Conservation (phyloP, 2,329 filamentous ascomycete genomes). For the Alternaria ethzedia region DNA sequence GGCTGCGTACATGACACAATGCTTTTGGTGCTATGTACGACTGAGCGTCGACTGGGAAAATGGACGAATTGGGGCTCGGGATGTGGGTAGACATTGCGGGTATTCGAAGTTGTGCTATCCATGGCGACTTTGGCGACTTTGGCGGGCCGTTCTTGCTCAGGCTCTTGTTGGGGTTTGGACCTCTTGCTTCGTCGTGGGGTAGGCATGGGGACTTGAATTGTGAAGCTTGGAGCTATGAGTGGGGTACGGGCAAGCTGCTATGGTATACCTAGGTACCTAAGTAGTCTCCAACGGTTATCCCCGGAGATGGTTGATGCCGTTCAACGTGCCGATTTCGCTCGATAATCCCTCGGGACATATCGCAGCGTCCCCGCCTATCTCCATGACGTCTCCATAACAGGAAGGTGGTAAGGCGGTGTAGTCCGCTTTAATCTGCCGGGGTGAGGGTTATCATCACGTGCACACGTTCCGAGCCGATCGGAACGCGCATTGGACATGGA, state of each 20-base stretch:
- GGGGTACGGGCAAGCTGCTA: constrained; percentile 6
- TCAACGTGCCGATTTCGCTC: constrained; percentile 32
- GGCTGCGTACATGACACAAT: constrained; percentile 92
- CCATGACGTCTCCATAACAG: constrained; percentile 16
- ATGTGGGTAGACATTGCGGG: constrained; percentile 56
- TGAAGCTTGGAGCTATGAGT: constrained; percentile 3
- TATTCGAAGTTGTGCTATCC: constrained; percentile 13
- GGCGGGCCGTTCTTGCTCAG: not conserved
- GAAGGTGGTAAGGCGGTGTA: constrained; percentile 17
- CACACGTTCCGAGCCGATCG: constrained; percentile 22
- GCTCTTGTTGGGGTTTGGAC: constrained; percentile 11
- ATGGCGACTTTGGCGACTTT: constrained; percentile 2
- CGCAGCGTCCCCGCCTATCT: constrained; percentile 7
- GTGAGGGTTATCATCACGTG: constrained; percentile 32
- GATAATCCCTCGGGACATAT: constrained; percentile 22
- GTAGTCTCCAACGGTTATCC: constrained; percentile 32
- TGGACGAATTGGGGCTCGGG: constrained; percentile 62
- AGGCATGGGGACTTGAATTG: constrained; percentile 12
- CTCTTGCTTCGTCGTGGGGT: constrained; percentile 21
- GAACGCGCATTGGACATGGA: constrained; percentile 29
- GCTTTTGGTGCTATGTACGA: constrained; percentile 90
- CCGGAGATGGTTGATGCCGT: constrained; percentile 35
- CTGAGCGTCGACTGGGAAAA: constrained; percentile 83
- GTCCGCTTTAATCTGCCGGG: constrained; percentile 1
- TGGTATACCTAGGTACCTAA: constrained; percentile 10